These are phyloP conservation scores for Abelmoschus esculentus DNA, from an alignment of 345 rosid species.

Conservation along the genomic window DNA sequence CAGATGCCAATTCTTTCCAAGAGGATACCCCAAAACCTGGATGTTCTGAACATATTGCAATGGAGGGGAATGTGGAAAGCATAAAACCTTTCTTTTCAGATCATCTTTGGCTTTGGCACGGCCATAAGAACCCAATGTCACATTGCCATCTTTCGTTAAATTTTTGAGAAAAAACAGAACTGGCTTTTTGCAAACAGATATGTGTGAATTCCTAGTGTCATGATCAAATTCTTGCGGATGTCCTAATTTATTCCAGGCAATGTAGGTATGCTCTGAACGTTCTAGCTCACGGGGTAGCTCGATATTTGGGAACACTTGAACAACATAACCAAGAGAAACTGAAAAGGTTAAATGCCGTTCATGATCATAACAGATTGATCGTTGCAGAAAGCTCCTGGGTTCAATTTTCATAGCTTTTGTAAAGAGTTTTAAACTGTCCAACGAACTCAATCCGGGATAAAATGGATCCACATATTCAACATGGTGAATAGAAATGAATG, in stretches of 20 bases:
- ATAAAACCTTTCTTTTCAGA: slow-evolving; percentile 59
- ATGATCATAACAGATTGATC: slow-evolving; percentile 73
- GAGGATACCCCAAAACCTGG: slow-evolving; percentile 51
- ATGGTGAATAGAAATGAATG: slow-evolving; percentile 84
- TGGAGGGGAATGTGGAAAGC: slow-evolving; percentile 61
- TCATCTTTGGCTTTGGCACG: slow-evolving; percentile 47
- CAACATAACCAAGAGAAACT: slow-evolving; percentile 70
- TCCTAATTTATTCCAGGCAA: slow-evolving; percentile 71
- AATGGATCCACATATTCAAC: slow-evolving; percentile 79
- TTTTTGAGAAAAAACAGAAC: slow-evolving; percentile 50
- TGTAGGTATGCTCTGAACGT: slow-evolving; percentile 63
- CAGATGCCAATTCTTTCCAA: slow-evolving; percentile 69
- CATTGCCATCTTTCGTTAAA: slow-evolving; percentile 32
- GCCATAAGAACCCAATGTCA: slow-evolving; percentile 47
- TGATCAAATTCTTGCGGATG: slow-evolving; percentile 66
- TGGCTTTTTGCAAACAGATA: slow-evolving; percentile 53
- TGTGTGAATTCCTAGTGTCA: slow-evolving; percentile 55
- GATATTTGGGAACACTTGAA: slow-evolving; percentile 70
- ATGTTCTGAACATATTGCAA: slow-evolving; percentile 48
- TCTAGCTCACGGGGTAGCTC: slow-evolving; percentile 64
- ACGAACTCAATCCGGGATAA: slow-evolving; percentile 58
- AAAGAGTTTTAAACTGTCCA: slow-evolving; percentile 72
- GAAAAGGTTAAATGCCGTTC: slow-evolving; percentile 41
- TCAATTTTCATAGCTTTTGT: slow-evolving; percentile 62
- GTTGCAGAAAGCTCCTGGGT: slow-evolving; percentile 72